Conservation (phyloP, 2,329 filamentous ascomycete genomes). For the Trichoderma aggressivum region DNA sequence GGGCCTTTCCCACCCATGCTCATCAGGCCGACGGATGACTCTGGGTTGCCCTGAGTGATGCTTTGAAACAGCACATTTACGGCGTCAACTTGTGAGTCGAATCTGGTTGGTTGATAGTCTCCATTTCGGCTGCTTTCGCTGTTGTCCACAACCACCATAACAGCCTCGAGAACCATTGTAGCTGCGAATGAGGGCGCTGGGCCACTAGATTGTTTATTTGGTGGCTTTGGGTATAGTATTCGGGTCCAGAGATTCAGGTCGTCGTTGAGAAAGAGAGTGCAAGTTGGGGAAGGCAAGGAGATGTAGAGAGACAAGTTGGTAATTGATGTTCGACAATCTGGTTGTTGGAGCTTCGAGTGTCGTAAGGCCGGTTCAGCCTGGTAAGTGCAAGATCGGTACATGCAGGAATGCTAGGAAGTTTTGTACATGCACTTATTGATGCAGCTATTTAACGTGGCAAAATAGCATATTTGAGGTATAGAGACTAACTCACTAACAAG, state of each 20-base stretch:
- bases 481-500: background rate
- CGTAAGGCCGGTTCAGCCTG: slow-evolving; percentile 49
- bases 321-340: background rate
- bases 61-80: slow-evolving; percentile 93
- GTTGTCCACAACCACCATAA: slow-evolving; percentile 99
- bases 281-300: background rate
- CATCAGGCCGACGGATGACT: slow-evolving; percentile 97
- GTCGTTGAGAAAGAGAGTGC: background rate
- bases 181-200: slow-evolving; percentile 30
- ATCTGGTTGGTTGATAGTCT: slow-evolving; percentile 86
- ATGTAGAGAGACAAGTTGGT: background rate
- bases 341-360: slow-evolving; percentile 29
- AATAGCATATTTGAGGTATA: background rate
- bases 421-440: background rate
- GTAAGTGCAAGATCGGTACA: slow-evolving; percentile 19
- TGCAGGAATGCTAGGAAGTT: background rate
- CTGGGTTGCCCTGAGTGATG: slow-evolving; percentile 92
- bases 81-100: slow-evolving; percentile 93
- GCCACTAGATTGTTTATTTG: background rate
- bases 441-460: accelerated
- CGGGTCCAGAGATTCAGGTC: background rate
- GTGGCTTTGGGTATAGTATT: background rate
- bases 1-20: slow-evolving; percentile 98
- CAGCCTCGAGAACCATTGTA: slow-evolving; percentile 97
- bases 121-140: slow-evolving; percentile 98